phyloP scores from a whole-genome alignment of 1,139 yeast genomes.

The Zygotorulaspora mrakii region DNA sequence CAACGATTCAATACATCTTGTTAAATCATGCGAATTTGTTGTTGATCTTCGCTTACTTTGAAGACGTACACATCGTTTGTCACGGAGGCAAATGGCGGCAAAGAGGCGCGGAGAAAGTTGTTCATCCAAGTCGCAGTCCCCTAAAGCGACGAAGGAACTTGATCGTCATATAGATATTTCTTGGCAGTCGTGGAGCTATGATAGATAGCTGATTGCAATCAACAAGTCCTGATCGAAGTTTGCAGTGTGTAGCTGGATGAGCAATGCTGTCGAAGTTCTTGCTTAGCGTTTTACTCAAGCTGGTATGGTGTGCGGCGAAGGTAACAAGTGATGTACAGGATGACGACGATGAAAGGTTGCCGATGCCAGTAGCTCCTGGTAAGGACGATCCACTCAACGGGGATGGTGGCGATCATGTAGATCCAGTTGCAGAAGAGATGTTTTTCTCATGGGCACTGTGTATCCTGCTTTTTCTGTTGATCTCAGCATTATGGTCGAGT shows the following conservation, averaged over 20 bases:
- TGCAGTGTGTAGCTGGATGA: constrained; percentile 1
- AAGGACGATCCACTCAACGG: constrained; percentile 26
- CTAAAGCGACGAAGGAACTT: too few relatives aligned
- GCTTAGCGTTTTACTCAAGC: constrained; percentile 15
- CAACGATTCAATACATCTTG: too few relatives aligned
- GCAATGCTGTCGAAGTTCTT: constrained; percentile 14
- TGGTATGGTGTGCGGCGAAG: constrained; percentile 20
- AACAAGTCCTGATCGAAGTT: background rate
- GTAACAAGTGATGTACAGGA: constrained; percentile 22
- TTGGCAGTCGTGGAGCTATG: too few relatives aligned
- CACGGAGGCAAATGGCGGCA: too few relatives aligned
- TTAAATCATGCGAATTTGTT: too few relatives aligned
- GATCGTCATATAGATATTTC: too few relatives aligned
- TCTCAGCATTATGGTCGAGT: constrained; percentile 91
- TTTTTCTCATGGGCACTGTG: constrained; percentile 96
- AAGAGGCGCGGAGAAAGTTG: too few relatives aligned
- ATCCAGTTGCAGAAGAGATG: constrained; percentile 93
- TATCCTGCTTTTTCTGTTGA: constrained; percentile 72
- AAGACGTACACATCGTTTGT: too few relatives aligned
- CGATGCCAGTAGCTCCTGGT: constrained; percentile 25
- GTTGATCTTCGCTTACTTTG: too few relatives aligned
- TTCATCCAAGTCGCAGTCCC: too few relatives aligned
- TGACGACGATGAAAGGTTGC: constrained; percentile 29
- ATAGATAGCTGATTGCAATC: too few relatives aligned
- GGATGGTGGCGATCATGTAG: constrained; percentile 49